phyloP scores from a whole-genome alignment of 495 filamentous ascomycete genomes.

The Hamigera avellanea region DNA sequence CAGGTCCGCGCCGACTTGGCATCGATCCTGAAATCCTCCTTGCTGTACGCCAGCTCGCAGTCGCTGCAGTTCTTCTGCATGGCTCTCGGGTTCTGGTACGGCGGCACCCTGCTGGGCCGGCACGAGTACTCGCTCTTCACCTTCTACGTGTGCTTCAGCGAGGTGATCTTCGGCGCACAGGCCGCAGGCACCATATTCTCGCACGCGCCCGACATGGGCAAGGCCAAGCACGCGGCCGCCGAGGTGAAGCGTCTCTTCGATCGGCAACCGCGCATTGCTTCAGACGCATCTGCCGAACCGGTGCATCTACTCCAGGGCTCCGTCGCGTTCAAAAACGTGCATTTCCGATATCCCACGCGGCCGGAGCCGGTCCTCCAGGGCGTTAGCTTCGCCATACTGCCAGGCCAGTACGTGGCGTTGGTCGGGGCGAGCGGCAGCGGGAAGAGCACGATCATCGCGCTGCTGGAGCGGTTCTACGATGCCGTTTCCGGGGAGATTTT shows the following conservation, averaged over 20 bases:
- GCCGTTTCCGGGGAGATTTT: conserved; percentile 18
- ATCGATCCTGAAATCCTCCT: conserved; percentile 5
- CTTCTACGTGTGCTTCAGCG: conserved; percentile 43
- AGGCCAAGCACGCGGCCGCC: conserved; percentile 26
- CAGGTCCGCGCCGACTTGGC: conserved; percentile 33
- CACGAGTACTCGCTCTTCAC: conserved; percentile 35
- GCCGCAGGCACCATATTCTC: conserved; percentile 35
- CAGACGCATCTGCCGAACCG: not conserved
- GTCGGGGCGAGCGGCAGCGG: conserved; percentile 44
- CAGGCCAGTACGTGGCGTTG: conserved; percentile 3
- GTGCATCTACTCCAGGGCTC: conserved; percentile 1
- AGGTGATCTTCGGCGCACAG: conserved; percentile 38
- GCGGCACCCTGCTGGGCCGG: conserved; percentile 30
- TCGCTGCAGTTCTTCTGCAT: conserved; percentile 21
- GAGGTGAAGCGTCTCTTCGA: conserved; percentile 28
- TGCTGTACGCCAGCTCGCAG: conserved; percentile 11
- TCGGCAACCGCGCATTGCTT: conserved; percentile 18
- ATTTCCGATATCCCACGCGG: conserved; percentile 4
- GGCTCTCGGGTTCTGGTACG: conserved; percentile 42
- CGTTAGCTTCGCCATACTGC: not conserved
- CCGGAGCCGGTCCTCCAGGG: conserved; percentile 2
- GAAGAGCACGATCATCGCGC: conserved; percentile 40
- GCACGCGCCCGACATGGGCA: conserved; percentile 35
- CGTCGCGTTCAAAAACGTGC: conserved; percentile 3
- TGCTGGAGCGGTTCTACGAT: conserved; percentile 43